These are phyloP conservation scores for Aurantiochytrium sp. DNA, from an alignment of 108 stramenopile species.

Conservation along the genomic window DNA sequence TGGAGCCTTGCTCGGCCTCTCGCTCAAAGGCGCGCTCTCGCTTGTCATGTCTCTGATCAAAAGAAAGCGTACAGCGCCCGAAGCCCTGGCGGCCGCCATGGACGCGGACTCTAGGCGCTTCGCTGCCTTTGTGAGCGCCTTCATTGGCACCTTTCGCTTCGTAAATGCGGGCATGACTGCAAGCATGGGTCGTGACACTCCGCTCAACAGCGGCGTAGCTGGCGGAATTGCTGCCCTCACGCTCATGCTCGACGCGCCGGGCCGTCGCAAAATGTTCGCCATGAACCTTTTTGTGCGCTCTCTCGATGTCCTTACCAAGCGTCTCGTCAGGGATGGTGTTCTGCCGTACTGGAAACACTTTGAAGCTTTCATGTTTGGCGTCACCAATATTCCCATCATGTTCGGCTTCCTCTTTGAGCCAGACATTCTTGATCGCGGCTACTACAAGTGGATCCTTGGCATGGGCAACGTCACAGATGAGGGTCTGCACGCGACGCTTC, in stretches of 20 bases:
- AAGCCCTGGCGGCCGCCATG: background rate
- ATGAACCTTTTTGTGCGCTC: conserved; percentile 1
- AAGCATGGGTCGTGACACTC: background rate
- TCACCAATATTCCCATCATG: conserved; percentile 8
- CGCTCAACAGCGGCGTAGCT: background rate
- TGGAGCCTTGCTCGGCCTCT: background rate
- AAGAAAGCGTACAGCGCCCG: background rate
- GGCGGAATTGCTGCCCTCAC: background rate
- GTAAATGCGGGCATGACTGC: background rate
- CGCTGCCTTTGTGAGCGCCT: background rate
- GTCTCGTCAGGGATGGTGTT: background rate
- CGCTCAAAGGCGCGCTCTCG: background rate
- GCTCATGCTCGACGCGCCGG: background rate
- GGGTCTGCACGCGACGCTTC: background rate
- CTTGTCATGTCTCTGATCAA: background rate
- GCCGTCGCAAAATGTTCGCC: background rate
- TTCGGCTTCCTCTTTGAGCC: background rate
- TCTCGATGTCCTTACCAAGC: background rate
- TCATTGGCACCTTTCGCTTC: background rate
- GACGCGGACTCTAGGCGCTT: background rate
- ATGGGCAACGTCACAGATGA: background rate
- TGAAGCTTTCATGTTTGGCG: background rate
- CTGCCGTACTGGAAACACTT: background rate
- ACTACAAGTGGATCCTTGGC: conserved; percentile 1
- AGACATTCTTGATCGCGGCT: background rate